phyloP scores from a whole-genome alignment of 2,329 filamentous ascomycete species.

The Corynespora cassiicola region DNA sequence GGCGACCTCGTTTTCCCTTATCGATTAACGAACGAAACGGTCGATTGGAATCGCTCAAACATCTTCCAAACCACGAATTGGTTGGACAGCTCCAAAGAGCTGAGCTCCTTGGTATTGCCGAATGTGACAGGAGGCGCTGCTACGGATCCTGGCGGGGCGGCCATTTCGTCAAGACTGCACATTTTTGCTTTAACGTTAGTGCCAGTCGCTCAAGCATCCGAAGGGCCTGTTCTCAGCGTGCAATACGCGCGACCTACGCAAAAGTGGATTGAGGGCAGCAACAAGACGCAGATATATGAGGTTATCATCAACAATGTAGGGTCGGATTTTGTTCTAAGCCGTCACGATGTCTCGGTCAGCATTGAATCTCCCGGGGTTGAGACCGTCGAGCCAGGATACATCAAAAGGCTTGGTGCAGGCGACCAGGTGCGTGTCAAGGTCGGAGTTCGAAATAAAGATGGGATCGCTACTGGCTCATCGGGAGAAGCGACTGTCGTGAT shows the following conservation, averaged over 20 bases:
- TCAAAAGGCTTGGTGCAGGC: conserved; percentile 18
- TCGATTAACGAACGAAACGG: conserved; percentile 39
- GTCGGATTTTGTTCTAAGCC: not conserved
- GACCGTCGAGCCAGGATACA: conserved; percentile 15
- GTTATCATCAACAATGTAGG: conserved; percentile 18
- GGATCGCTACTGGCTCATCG: conserved; percentile 2
- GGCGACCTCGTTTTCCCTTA: conserved; percentile 50
- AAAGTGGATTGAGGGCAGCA: conserved; percentile 10
- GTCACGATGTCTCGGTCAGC: conserved; percentile 8
- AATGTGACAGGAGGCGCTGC: conserved; percentile 35
- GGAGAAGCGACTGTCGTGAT: conserved; percentile 13
- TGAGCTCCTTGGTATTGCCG: conserved; percentile 44
- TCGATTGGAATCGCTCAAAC: conserved; percentile 48
- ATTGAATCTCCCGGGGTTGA: conserved; percentile 10
- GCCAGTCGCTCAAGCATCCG: conserved; percentile 1
- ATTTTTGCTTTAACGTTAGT: conserved; percentile 17
- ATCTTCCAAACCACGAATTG: conserved; percentile 50
- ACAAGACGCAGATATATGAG: conserved; percentile 16
- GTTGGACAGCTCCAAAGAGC: conserved; percentile 48
- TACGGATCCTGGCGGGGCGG: conserved; percentile 36
- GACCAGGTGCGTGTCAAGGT: conserved; percentile 18
- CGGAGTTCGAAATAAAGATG: conserved; percentile 9
- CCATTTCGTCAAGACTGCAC: conserved; percentile 12
- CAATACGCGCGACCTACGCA: conserved; percentile 13
- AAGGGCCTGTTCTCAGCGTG: conserved; percentile 8